Percentiles rank a stretch among this genome's conserved stretches.
These are phyloP conservation scores for Lactarius pseudohatsudake DNA, from an alignment of 768 basidiomycete species.

Conservation along the genomic window DNA sequence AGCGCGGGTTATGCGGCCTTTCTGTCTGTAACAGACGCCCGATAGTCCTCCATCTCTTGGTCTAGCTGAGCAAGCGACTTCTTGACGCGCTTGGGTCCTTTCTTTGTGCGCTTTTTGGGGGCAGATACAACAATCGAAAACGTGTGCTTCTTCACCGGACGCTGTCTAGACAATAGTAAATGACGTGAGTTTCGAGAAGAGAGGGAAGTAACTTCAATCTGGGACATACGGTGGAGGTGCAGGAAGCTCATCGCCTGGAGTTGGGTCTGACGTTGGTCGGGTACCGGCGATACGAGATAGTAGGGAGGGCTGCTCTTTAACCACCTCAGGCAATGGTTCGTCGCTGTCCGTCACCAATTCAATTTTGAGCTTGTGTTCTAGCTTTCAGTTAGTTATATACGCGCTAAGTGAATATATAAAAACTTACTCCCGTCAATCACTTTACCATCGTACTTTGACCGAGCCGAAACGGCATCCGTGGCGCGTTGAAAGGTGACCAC, in stretches of 20 bases:
- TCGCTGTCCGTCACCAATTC: slow-evolving; percentile 57
- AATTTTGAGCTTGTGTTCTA: slow-evolving; percentile 67
- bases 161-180: slow-evolving; percentile 13
- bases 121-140: slow-evolving; percentile 11
- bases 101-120: slow-evolving; percentile 50
- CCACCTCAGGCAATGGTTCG: slow-evolving; percentile 31
- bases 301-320: slow-evolving; percentile 36
- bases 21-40: slow-evolving; percentile 37
- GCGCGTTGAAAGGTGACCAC: slow-evolving; percentile 63
- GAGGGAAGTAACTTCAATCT: neutral
- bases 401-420: neutral
- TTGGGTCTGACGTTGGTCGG: neutral
- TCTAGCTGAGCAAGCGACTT: slow-evolving; percentile 70
- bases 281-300: slow-evolving; percentile 39
- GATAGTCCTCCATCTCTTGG: slow-evolving; percentile 80
- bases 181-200: neutral
- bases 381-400: slow-evolving; percentile 1
- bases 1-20: slow-evolving; percentile 3
- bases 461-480: slow-evolving; percentile 62
- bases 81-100: slow-evolving; percentile 72
- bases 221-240: slow-evolving; percentile 10
- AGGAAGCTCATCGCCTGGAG: neutral
- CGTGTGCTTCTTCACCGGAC: slow-evolving; percentile 18
- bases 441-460: slow-evolving; percentile 71
- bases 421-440: slow-evolving; percentile 63